Evolutionary conservation across 768 basidiomycete genomes (phyloP).

Genomic region (Nidularia sp.): DNA sequence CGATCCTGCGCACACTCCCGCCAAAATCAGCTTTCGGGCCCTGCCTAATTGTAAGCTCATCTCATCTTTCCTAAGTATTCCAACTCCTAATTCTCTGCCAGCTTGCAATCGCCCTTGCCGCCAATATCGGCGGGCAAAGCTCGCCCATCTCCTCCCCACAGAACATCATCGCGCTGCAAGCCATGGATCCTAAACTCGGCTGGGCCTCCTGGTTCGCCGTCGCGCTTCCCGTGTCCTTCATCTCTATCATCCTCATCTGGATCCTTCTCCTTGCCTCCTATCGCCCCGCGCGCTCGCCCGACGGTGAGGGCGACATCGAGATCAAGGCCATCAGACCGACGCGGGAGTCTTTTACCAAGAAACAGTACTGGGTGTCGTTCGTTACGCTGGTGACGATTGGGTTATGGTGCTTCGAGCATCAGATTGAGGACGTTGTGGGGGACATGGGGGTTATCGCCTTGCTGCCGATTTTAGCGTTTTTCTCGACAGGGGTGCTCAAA

Average conservation of each 20-base stretch:
- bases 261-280: slow-evolving; percentile 81
- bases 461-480: slow-evolving; percentile 90
- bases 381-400: slow-evolving; percentile 83
- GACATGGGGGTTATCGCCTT: slow-evolving; percentile 99
- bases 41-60: slow-evolving; percentile 75
- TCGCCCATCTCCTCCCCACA: slow-evolving; percentile 98
- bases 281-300: slow-evolving; percentile 64
- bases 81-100: slow-evolving; percentile 20
- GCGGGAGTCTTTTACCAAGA: slow-evolving; percentile 72
- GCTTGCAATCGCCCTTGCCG: slow-evolving; percentile 96
- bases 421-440: slow-evolving; percentile 72
- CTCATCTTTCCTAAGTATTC: background rate
- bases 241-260: slow-evolving; percentile 92
- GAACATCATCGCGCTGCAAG: slow-evolving; percentile 88
- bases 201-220: slow-evolving; percentile 96
- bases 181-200: slow-evolving; percentile 80
- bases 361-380: slow-evolving; percentile 87
- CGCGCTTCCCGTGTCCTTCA: slow-evolving; percentile 81
- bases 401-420: slow-evolving; percentile 86
- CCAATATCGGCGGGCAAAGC: slow-evolving; percentile 96
- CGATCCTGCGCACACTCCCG: slow-evolving; percentile 88
- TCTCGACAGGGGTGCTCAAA: slow-evolving; percentile 87
- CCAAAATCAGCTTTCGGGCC: slow-evolving; percentile 84
- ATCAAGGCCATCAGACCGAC: slow-evolving; percentile 84
- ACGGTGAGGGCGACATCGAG: slow-evolving; percentile 72